Conservation (phyloP, 2,329 filamentous ascomycete species). For the Epichloe scottii region DNA sequence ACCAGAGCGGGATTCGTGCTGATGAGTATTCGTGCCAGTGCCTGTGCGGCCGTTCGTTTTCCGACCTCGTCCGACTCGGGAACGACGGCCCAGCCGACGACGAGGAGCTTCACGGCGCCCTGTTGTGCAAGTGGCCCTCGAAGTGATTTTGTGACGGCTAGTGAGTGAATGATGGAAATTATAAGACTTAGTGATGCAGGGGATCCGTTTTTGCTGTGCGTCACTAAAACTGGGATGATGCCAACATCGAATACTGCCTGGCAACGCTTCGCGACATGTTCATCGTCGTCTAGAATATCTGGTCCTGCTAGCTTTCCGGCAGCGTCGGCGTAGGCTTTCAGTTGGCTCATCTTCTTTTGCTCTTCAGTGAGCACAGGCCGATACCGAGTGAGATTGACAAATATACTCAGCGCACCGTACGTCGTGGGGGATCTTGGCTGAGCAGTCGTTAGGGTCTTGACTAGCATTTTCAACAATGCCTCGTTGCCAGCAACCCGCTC, state of each 20-base stretch:
- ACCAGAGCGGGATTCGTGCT: constrained; percentile 74
- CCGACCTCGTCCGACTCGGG: constrained; percentile 34
- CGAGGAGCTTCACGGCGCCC: constrained; percentile 76
- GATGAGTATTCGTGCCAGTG: constrained; percentile 74
- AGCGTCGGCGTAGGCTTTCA: constrained; percentile 89
- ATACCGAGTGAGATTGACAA: constrained; percentile 76
- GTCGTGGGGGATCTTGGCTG: constrained; percentile 56
- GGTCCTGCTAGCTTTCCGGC: constrained; percentile 50
- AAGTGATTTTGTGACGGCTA: constrained; percentile 61
- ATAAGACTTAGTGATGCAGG: constrained; percentile 58
- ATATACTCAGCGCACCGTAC: constrained; percentile 76
- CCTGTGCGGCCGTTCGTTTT: constrained; percentile 58
- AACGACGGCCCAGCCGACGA: constrained; percentile 56
- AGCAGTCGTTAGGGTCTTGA: constrained; percentile 47
- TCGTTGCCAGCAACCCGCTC: constrained; percentile 62
- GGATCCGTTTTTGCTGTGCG: constrained; percentile 61
- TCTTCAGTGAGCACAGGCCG: constrained; percentile 70
- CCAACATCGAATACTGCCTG: constrained; percentile 67
- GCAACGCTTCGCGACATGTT: constrained; percentile 64
- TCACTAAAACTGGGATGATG: constrained; percentile 63
- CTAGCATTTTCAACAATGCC: constrained; percentile 55
- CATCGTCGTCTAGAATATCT: constrained; percentile 62
- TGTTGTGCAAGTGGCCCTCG: constrained; percentile 80
- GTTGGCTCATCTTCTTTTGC: constrained; percentile 78
- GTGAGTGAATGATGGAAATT: constrained; percentile 62